These are phyloP conservation scores for Pachysandra terminalis DNA, from an alignment of 164 flowering plant species.

Conservation along the genomic window DNA sequence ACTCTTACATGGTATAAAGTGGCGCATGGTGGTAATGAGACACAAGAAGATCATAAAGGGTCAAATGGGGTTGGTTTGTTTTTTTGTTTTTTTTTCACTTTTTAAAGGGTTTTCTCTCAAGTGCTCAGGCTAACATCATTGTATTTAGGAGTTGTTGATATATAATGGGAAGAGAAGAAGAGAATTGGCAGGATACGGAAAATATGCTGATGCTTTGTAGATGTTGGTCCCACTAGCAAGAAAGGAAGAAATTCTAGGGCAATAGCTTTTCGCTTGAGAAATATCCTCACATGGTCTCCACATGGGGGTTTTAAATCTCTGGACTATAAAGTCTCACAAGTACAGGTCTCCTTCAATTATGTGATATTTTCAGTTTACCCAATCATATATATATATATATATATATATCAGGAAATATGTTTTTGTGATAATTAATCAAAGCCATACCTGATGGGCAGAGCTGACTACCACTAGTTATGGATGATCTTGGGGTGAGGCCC, in stretches of 20 bases:
- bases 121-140: no score
- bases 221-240: conserved; percentile 13
- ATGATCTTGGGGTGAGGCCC: no score
- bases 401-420: no score
- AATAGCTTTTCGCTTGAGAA: conserved; percentile 16
- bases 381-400: no score
- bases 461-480: background rate
- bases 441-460: background rate
- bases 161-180: conserved; percentile 1
- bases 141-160: no score
- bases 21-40: no score
- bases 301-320: conserved; percentile 34
- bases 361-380: background rate
- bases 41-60: background rate
- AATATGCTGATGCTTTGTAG: conserved; percentile 33
- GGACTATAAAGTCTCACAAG: conserved; percentile 2
- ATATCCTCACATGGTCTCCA: conserved; percentile 42
- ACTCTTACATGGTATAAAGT: background rate
- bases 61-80: background rate
- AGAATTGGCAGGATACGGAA: conserved; percentile 48
- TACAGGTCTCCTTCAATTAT: background rate
- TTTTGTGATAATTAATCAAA: background rate
- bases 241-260: conserved; percentile 24
- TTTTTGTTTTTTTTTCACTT: no score
- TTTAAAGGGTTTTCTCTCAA: background rate